phyloP scores from a whole-genome alignment of 768 basidiomycete species.

The Boletus reticulatus region DNA sequence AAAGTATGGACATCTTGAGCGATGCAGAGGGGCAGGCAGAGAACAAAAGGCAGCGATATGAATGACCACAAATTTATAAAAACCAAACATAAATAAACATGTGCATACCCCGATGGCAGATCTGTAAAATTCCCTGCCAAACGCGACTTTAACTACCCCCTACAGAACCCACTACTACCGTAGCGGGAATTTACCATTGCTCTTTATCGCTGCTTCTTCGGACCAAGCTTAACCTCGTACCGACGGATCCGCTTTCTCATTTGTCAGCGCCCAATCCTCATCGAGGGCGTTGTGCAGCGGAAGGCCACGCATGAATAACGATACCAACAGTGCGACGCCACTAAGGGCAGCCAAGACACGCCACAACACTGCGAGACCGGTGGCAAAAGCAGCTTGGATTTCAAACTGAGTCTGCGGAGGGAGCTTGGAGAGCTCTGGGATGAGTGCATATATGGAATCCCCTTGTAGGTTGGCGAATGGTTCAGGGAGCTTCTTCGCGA shows the following conservation, averaged over 20 bases:
- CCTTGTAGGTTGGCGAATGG: background rate
- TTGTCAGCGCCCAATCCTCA: background rate
- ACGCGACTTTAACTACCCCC: no score
- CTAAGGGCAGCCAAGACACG: background rate
- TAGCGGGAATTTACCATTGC: no score
- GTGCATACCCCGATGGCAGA: no score
- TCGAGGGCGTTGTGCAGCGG: background rate
- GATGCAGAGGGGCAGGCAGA: no score
- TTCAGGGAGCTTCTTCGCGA: background rate
- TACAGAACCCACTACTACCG: no score
- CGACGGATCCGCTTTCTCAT: background rate
- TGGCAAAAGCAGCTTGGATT: background rate
- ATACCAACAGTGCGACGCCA: background rate
- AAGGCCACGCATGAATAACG: background rate
- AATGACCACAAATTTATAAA: no score
- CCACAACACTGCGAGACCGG: background rate
- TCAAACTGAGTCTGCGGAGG: background rate
- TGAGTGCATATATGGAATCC: background rate
- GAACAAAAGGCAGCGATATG: no score
- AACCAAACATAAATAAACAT: no score
- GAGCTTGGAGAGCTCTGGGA: background rate
- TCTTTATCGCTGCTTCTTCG: no score
- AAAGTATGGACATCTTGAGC: no score
- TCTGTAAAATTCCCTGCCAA: no score
- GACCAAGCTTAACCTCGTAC: no score